These are phyloP conservation scores for Endogone sp. DNA, from an alignment of 192 early-diverging fungal genomes.

Conservation along the genomic window DNA sequence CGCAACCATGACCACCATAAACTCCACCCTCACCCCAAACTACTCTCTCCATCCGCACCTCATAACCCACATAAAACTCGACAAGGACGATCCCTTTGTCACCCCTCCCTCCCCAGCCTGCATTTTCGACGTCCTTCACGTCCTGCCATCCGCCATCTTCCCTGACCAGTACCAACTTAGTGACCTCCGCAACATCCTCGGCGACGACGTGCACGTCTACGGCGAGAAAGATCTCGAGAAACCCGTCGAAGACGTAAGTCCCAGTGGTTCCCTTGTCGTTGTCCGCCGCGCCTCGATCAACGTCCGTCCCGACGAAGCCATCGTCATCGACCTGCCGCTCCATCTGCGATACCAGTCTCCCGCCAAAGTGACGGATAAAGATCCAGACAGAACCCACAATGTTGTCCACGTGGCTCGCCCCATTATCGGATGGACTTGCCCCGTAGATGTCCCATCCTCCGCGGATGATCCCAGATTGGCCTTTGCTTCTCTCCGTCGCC, in stretches of 20 bases:
- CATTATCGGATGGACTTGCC: background rate
- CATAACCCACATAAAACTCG: background rate
- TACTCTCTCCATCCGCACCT: conserved; percentile 11
- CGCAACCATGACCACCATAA: background rate
- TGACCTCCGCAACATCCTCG: background rate
- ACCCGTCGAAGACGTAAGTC: background rate
- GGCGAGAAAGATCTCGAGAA: conserved; percentile 6
- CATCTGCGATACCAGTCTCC: conserved; percentile 1
- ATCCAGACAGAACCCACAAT: background rate
- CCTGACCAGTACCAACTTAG: conserved; percentile 10
- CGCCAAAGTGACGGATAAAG: background rate
- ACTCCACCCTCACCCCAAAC: background rate
- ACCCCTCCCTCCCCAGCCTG: conserved; percentile 4
- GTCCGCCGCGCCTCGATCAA: background rate
- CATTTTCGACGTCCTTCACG: conserved; percentile 1
- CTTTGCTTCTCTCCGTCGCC: background rate
- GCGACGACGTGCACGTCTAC: background rate
- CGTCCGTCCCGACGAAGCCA: background rate
- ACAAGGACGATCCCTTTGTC: background rate
- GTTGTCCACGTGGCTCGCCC: background rate
- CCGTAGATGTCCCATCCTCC: background rate
- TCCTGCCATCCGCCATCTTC: conserved; percentile 9
- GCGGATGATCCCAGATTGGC: background rate
- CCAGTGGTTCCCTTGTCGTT: conserved; percentile 4
- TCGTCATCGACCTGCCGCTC: background rate